phyloP scores from a whole-genome alignment of 805 yeast genomes.

The Suhomyces pyralidae region DNA sequence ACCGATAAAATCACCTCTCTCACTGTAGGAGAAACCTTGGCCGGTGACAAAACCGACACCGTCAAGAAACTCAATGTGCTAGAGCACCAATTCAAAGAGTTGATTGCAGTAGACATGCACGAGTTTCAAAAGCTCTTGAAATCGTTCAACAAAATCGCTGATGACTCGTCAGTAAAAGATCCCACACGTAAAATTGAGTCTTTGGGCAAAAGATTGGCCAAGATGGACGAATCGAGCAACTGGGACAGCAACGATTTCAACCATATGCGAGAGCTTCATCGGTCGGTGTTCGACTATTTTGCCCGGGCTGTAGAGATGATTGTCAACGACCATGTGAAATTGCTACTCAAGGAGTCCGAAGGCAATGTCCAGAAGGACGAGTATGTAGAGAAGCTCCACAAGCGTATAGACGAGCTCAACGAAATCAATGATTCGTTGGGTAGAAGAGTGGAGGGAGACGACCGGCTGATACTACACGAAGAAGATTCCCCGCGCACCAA shows the following conservation, averaged over 20 bases:
- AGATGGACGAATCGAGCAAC: conserved; percentile 8
- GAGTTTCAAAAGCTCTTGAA: conserved; percentile 50
- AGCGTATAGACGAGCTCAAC: conserved; percentile 26
- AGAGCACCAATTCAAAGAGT: conserved; percentile 42
- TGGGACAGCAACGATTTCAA: conserved; percentile 20
- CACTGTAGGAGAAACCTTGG: conserved; percentile 13
- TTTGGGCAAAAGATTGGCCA: conserved; percentile 26
- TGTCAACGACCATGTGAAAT: conserved; percentile 51
- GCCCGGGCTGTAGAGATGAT: conserved; percentile 60
- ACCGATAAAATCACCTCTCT: conserved; percentile 36
- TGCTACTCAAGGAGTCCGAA: conserved; percentile 36
- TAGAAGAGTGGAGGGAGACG: conserved; percentile 11
- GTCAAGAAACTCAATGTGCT: conserved; percentile 23
- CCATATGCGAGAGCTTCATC: conserved; percentile 32
- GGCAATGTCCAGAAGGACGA: conserved; percentile 14
- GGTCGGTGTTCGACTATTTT: conserved; percentile 51
- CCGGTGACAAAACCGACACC: conserved; percentile 1
- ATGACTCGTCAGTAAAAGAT: conserved; percentile 56
- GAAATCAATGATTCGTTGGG: conserved; percentile 19
- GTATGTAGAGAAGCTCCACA: conserved; percentile 20
- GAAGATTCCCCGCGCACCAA: conserved; percentile 34
- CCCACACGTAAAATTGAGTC: conserved; percentile 51
- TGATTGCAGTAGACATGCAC: conserved; percentile 40
- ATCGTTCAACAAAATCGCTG: conserved; percentile 53
- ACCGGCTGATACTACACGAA: not conserved